These are phyloP conservation scores for Termitomyces titanicus DNA, from an alignment of 768 basidiomycete genomes.

Conservation along the genomic window DNA sequence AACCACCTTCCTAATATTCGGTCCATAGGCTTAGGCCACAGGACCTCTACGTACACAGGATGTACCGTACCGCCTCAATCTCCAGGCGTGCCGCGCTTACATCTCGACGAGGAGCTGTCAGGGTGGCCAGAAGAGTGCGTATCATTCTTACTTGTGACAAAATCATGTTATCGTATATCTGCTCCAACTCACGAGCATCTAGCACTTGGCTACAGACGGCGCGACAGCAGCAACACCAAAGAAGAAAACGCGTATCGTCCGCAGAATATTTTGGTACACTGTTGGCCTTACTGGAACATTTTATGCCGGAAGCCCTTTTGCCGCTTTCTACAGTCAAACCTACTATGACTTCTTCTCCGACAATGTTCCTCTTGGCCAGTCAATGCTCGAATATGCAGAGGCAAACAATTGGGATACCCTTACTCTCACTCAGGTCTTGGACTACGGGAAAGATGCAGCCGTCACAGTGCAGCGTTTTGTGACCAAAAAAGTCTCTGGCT, in stretches of 20 bases:
- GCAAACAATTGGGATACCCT: slow-evolving; percentile 74
- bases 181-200: background rate
- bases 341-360: slow-evolving; percentile 88
- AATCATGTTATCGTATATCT: background rate
- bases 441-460: slow-evolving; percentile 47
- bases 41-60: slow-evolving; percentile 28
- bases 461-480: slow-evolving; percentile 48
- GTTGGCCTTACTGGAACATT: slow-evolving; percentile 67
- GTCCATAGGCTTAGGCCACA: slow-evolving; percentile 12
- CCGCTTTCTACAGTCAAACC: slow-evolving; percentile 68
- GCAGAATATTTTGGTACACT: slow-evolving; percentile 64
- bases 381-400: slow-evolving; percentile 81
- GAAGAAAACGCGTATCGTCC: slow-evolving; percentile 53
- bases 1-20: slow-evolving; percentile 16
- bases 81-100: slow-evolving; percentile 47
- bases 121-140: slow-evolving; percentile 59
- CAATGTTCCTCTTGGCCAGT: slow-evolving; percentile 72
- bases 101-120: slow-evolving; percentile 43
- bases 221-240: slow-evolving; percentile 32
- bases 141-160: slow-evolving; percentile 3
- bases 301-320: slow-evolving; percentile 79
- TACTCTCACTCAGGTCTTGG: slow-evolving; percentile 56
- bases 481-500: slow-evolving; percentile 45
- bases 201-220: slow-evolving; percentile 66
- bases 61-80: slow-evolving; percentile 58